Percentiles rank a stretch among this genome's conserved stretches.
phyloP scores from a whole-genome alignment of 2,329 filamentous ascomycete species.

The Eutypa lata region DNA sequence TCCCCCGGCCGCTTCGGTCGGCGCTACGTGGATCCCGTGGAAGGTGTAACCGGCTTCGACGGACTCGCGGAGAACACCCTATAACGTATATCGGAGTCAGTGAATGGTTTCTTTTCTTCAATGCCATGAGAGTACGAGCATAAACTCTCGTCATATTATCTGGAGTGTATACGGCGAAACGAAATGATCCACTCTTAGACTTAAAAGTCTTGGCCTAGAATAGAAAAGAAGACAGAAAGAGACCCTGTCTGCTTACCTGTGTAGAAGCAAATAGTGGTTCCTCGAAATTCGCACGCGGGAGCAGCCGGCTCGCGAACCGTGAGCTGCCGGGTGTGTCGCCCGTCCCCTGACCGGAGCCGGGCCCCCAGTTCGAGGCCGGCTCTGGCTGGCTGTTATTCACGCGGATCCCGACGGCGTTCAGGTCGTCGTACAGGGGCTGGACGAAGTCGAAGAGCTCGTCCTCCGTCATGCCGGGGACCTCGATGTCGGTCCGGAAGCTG shows the following conservation, averaged over 20 bases:
- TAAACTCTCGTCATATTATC: no score
- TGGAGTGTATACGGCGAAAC: no score
- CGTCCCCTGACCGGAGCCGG: slow-evolving; percentile 4
- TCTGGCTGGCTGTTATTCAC: slow-evolving; percentile 21
- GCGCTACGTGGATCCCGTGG: slow-evolving; percentile 30
- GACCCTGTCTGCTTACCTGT: no score
- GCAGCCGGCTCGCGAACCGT: slow-evolving; percentile 30
- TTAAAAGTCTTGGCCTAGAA: no score
- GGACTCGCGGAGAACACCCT: slow-evolving; percentile 29
- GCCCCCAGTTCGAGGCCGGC: slow-evolving; percentile 28
- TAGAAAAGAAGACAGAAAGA: no score
- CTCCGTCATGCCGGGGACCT: slow-evolving; percentile 28
- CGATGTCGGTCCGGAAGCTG: slow-evolving; percentile 29
- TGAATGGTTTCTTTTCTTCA: no score
- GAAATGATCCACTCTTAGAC: no score
- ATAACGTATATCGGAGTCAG: no score
- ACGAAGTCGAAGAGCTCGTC: slow-evolving; percentile 25
- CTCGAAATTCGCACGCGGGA: slow-evolving; percentile 27
- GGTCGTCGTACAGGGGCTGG: slow-evolving; percentile 29
- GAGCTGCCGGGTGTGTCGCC: slow-evolving; percentile 27
- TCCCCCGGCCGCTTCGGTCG: slow-evolving; percentile 25
- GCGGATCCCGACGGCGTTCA: slow-evolving; percentile 28
- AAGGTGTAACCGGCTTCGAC: slow-evolving; percentile 34
- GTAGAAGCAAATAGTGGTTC: no score
- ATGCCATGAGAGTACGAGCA: no score